Base-by-base conservation (phyloP, 23 red algal species). In the Chondrus crispus region DNA sequence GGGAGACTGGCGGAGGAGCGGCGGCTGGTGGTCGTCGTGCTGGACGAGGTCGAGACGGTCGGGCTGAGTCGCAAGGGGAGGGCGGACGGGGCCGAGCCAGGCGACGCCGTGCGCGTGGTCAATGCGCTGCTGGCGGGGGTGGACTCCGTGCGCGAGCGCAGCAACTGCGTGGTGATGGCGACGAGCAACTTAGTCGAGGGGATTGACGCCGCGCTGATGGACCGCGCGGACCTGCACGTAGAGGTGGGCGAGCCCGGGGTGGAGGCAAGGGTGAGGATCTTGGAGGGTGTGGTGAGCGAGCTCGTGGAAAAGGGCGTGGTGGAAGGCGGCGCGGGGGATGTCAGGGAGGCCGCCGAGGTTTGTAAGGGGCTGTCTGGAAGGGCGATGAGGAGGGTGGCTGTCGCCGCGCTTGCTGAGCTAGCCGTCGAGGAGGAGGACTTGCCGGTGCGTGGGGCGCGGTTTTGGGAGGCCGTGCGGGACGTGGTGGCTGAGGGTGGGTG, bases 1-100 rank as follows among this genome's bases (percentile, higher is more conserved):
- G 13, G 42, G 38, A 42, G 29, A 4, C 19, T 90, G 40, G 82
- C 88, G 12, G 43, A 22, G 3, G 18, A 48, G 20, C 47, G 63
- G 3, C 20, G 63, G 60, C 9, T 92, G 8, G 86, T 96, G 26
- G 53, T 91, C 28, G 94, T 96, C 1, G 29, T 91, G 5, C 48
- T 96, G 3, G 94, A 96, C 43, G 94, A 96, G 74, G 41, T 96
- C 62, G 94, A 96, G 69, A 78, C 71, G 62, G 72, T 90, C 9
- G 87, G 48, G 24, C 39, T 90, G 10, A 24, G 71, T 8, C 26
- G 71, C n/a, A 39, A 58, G 9, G 49, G 76, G 39, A 75, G 81
- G 13, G 22, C 42, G 33, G 69, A 48, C 35, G 93, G 85, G 3
- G 53, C 43, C 20, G 94, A 96, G 40, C 94, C 94, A 4, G 74